These are phyloP conservation scores for Linaria vulgaris DNA, from an alignment of 257 asterid species.

Conservation along the genomic window DNA sequence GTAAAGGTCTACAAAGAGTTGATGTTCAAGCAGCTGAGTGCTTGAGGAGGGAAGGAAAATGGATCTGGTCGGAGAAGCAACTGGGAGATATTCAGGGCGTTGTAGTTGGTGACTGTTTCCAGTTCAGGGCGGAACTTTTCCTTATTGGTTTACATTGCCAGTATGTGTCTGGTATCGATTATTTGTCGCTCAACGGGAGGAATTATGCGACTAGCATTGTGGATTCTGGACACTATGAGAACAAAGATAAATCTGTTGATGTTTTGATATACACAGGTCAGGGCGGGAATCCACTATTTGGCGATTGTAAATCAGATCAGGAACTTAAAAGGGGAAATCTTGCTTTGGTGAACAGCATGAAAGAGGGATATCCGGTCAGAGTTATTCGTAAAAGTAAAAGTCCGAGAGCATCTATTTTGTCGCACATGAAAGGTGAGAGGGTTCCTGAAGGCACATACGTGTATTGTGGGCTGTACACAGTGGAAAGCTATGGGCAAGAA, in stretches of 20 bases:
- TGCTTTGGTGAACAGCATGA: slow-evolving; percentile 40
- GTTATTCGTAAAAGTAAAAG: slow-evolving; percentile 29
- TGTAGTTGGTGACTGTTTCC: slow-evolving; percentile 34
- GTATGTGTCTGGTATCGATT: slow-evolving; percentile 35
- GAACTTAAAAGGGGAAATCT: slow-evolving; percentile 37
- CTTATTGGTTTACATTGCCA: slow-evolving; percentile 35
- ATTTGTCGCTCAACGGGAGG: neutral
- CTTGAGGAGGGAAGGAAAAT: slow-evolving; percentile 24
- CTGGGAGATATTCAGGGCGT: slow-evolving; percentile 41
- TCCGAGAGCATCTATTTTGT: neutral
- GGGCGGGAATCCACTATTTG: slow-evolving; percentile 31
- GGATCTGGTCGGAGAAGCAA: slow-evolving; percentile 24
- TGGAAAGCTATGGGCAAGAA: slow-evolving; percentile 32
- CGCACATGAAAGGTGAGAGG: neutral
- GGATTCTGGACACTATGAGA: slow-evolving; percentile 39
- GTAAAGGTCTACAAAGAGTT: too few relatives aligned
- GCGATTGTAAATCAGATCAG: slow-evolving; percentile 32
- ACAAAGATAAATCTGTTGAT: slow-evolving; percentile 21
- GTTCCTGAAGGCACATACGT: slow-evolving; percentile 28
- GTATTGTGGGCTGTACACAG: slow-evolving; percentile 54
- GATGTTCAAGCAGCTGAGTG: slow-evolving; percentile 19
- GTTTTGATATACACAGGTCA: slow-evolving; percentile 43
- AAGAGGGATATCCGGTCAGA: slow-evolving; percentile 32
- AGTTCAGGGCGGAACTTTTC: slow-evolving; percentile 37
- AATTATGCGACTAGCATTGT: slow-evolving; percentile 36